phyloP scores from a whole-genome alignment of 129 eudicot species.

The Heracleum sosnowskyi region DNA sequence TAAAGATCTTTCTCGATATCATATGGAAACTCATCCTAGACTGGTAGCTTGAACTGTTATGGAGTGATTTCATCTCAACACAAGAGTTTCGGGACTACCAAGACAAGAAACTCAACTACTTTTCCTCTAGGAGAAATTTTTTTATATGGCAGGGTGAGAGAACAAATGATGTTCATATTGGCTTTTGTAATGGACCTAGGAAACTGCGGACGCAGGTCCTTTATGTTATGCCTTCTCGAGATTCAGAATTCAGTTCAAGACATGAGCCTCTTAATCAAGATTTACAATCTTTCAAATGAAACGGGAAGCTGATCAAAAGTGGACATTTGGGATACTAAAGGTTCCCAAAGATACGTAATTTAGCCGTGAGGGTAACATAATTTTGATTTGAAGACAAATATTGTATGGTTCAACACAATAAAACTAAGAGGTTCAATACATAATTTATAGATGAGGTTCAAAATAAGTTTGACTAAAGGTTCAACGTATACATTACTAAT shows the following conservation, averaged over 20 bases:
- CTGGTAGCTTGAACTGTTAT: not conserved
- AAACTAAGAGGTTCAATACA: too few relatives aligned
- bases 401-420: too few relatives aligned
- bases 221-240: conserved; percentile 50
- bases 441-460: too few relatives aligned
- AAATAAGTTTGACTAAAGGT: too few relatives aligned
- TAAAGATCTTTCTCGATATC: not conserved
- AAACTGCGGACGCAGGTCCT: conserved; percentile 78
- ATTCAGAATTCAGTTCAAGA: conserved; percentile 34
- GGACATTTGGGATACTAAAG: conserved; percentile 25
- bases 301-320: conserved; percentile 30
- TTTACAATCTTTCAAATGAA: conserved; percentile 51
- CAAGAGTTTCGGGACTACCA: too few relatives aligned
- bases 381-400: too few relatives aligned
- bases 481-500: too few relatives aligned
- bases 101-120: not conserved
- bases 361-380: too few relatives aligned
- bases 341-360: conserved; percentile 39
- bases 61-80: too few relatives aligned
- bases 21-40: not conserved
- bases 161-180: too few relatives aligned
- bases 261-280: conserved; percentile 32
- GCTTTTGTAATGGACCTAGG: conserved; percentile 56
- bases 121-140: not conserved
- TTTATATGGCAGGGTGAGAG: too few relatives aligned